A percentile compares a stretch with the other conserved stretches of the same genome.
Conservation (phyloP, 2,329 filamentous ascomycete species). For the Achaetomium macrosporum region DNA sequence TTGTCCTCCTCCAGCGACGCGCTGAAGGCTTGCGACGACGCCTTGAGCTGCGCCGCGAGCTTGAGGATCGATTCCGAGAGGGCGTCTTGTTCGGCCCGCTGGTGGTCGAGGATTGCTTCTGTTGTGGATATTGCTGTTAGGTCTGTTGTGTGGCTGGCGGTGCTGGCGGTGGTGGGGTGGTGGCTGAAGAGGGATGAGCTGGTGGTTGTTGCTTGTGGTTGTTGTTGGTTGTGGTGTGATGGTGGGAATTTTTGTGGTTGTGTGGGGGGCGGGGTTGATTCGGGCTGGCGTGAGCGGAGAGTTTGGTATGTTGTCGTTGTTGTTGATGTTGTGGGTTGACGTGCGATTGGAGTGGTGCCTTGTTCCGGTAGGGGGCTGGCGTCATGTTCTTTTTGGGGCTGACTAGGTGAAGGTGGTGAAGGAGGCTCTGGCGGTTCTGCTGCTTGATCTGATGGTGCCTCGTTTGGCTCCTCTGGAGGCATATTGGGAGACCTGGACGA, state of each 20-base stretch:
- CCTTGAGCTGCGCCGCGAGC: constrained; percentile 73
- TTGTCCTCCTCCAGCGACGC: constrained; percentile 65
- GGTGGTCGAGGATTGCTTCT: constrained; percentile 68
- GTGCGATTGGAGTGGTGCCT: neutral
- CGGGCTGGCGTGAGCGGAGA: constrained; percentile 26
- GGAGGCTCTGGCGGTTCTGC: neutral
- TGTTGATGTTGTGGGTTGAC: neutral
- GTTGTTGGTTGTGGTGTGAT: constrained; percentile 3
- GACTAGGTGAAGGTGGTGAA: neutral
- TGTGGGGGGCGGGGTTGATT: constrained; percentile 10
- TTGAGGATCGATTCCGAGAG: constrained; percentile 75
- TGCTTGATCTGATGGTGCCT: constrained; percentile 12
- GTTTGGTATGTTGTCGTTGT: constrained; percentile 29
- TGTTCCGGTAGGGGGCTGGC: neutral
- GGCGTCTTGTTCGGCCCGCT: constrained; percentile 75
- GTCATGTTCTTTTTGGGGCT: constrained; percentile 8
- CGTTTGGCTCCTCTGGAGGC: constrained; percentile 21
- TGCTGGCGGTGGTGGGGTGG: constrained; percentile 23
- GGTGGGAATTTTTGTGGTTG: neutral
- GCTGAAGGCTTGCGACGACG: constrained; percentile 66
- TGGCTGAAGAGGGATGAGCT: constrained; percentile 18
- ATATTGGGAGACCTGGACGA: constrained; percentile 29
- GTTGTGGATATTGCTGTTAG: constrained; percentile 42
- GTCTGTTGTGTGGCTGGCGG: constrained; percentile 8
- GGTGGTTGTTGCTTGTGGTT: constrained; percentile 2